A percentile compares a stretch with the other conserved stretches of the same genome.
phyloP scores from a whole-genome alignment of 768 basidiomycete genomes.

The Podaxis sp. region DNA sequence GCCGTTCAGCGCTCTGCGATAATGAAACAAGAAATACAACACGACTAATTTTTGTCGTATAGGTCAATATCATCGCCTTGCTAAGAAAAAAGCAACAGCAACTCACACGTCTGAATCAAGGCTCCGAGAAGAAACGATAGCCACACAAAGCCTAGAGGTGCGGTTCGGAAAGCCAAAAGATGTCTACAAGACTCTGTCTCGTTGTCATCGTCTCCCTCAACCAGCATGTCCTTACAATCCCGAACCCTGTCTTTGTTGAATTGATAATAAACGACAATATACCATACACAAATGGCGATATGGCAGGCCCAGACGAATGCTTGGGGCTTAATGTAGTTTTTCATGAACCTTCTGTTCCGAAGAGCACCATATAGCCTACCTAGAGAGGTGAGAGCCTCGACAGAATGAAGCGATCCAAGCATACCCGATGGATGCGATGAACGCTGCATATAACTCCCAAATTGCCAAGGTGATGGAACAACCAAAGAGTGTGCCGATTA shows the following conservation, averaged over 20 bases:
- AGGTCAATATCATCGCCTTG: not conserved
- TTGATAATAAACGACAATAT: not conserved
- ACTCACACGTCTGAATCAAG: conserved; percentile 4
- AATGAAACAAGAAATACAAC: conserved; percentile 6
- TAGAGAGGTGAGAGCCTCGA: not conserved
- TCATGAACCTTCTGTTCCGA: conserved; percentile 8
- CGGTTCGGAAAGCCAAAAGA: not conserved
- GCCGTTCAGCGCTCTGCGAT: not conserved
- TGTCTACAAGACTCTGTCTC: not conserved
- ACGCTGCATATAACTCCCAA: conserved; percentile 8
- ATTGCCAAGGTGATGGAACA: conserved; percentile 5
- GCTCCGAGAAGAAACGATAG: not conserved
- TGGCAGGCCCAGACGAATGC: conserved; percentile 10
- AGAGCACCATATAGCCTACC: conserved; percentile 4
- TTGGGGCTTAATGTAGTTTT: conserved; percentile 4
- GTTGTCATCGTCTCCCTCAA: not conserved
- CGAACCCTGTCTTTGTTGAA: not conserved
- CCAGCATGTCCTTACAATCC: not conserved
- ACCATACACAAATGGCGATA: conserved; percentile 9
- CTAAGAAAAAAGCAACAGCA: not conserved
- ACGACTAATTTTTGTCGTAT: not conserved
- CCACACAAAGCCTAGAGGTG: conserved; percentile 9
- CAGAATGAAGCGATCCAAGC: not conserved
- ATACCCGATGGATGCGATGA: conserved; percentile 7
- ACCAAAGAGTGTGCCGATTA: not conserved